Evolutionary conservation across 2,329 filamentous ascomycete species (phyloP).

Genomic region (Penicillium sp.): DNA sequence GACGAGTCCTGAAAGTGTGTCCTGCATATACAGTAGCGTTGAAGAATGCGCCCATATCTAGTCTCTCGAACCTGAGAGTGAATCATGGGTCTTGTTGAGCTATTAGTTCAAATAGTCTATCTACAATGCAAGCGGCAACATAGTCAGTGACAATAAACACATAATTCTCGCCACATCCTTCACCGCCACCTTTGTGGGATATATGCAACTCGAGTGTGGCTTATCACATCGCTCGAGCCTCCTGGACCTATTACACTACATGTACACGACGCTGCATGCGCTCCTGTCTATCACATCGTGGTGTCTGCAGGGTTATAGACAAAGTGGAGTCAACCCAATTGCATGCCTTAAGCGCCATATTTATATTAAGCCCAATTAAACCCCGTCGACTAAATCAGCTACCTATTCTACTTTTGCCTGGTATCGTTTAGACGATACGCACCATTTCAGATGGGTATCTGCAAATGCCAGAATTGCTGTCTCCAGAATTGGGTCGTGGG

Average conservation of each 20-base stretch:
- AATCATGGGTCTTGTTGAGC: not conserved
- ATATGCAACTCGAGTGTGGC: not conserved
- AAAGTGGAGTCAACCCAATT: not conserved
- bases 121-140: not conserved
- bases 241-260: not conserved
- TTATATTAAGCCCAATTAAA: not conserved
- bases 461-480: not conserved
- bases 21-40: not conserved
- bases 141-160: not conserved
- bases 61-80: not conserved
- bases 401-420: slow-evolving; percentile 1
- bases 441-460: slow-evolving; percentile 5
- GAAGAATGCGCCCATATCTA: not conserved
- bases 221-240: not conserved
- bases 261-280: not conserved
- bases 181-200: not conserved
- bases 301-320: not conserved
- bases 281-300: not conserved
- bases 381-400: too few relatives aligned
- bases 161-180: not conserved
- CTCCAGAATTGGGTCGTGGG: not conserved
- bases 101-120: not conserved
- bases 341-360: not conserved
- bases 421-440: not conserved
- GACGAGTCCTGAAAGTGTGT: not conserved